Percentiles rank a stretch among this genome's conserved stretches.
These are phyloP conservation scores for Stagonosporopsis vannaccii DNA, from an alignment of 2,329 filamentous ascomycete genomes.

Conservation along the genomic window DNA sequence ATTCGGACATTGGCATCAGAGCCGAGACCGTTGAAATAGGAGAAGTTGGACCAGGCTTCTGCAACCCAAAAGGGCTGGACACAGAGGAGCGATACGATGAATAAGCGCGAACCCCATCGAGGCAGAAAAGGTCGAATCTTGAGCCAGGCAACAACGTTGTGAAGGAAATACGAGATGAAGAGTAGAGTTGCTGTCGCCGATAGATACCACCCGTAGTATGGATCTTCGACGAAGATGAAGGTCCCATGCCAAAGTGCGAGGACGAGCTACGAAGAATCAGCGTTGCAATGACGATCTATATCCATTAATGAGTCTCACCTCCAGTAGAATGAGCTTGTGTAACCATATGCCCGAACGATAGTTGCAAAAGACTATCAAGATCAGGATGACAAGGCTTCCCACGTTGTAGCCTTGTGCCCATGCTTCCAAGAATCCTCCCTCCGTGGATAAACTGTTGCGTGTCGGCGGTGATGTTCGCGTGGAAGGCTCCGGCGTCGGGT, in stretches of 20 bases:
- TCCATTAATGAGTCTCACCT: constrained; percentile 23
- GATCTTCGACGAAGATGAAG: constrained; percentile 45
- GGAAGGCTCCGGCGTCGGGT: constrained; percentile 26
- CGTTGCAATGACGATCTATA: background rate
- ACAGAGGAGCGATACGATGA: constrained; percentile 41
- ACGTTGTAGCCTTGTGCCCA: constrained; percentile 50
- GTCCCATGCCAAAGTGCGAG: constrained; percentile 49
- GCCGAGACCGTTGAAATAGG: constrained; percentile 45
- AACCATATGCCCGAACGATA: constrained; percentile 43
- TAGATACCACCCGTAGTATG: constrained; percentile 45
- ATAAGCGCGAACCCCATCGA: constrained; percentile 43
- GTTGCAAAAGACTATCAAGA: constrained; percentile 49
- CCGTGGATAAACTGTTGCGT: constrained; percentile 32
- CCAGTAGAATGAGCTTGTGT: constrained; percentile 47
- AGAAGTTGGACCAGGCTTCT: constrained; percentile 47
- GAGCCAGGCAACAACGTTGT: constrained; percentile 47
- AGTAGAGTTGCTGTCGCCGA: constrained; percentile 44
- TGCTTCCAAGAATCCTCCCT: constrained; percentile 44
- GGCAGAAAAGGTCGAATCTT: constrained; percentile 47
- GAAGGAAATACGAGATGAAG: constrained; percentile 47
- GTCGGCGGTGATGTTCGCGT: constrained; percentile 39
- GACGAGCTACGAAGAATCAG: constrained; percentile 35
- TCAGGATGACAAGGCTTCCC: constrained; percentile 43
- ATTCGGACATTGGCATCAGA: constrained; percentile 38
- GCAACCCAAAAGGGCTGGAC: constrained; percentile 48